Conservation (phyloP, 2,329 filamentous ascomycete genomes). For the Ophiocordyceps camponoti-leonardi region DNA sequence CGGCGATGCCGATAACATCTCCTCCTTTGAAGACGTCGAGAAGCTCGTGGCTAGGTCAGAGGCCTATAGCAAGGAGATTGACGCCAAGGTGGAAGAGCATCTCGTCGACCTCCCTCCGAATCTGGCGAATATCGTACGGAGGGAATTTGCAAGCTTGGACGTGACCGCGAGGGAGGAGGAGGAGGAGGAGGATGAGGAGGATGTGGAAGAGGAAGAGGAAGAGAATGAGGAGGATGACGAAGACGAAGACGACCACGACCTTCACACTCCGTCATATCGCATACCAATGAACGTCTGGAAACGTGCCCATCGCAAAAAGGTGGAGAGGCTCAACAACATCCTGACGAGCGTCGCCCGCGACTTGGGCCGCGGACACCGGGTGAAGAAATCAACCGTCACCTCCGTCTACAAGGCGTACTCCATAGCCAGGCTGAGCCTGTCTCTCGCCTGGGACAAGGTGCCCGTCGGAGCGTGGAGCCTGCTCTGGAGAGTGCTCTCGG, state of each 20-base stretch:
- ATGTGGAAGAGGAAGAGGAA: no score
- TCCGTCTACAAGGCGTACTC: slow-evolving; percentile 33
- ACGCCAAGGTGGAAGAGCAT: slow-evolving; percentile 15
- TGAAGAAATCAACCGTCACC: slow-evolving; percentile 18
- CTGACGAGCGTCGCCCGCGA: slow-evolving; percentile 13
- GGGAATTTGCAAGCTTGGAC: slow-evolving; percentile 7
- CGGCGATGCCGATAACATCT: slow-evolving; percentile 12
- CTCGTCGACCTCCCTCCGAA: slow-evolving; percentile 15
- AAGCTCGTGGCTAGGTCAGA: slow-evolving; percentile 16
- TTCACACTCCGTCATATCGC: slow-evolving; percentile 3
- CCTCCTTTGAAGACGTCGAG: slow-evolving; percentile 16
- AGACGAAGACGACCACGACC: slow-evolving; percentile 7
- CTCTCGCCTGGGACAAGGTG: slow-evolving; percentile 33
- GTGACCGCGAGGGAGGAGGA: not conserved
- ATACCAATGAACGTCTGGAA: slow-evolving; percentile 19
- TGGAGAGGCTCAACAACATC: slow-evolving; percentile 17
- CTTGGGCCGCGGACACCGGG: slow-evolving; percentile 8
- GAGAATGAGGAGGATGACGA: slow-evolving; percentile 3
- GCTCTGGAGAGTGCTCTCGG: slow-evolving; percentile 46
- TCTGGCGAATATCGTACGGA: slow-evolving; percentile 14
- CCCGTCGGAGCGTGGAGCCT: slow-evolving; percentile 43
- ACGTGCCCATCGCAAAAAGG: slow-evolving; percentile 19
- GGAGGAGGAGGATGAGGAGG: no score
- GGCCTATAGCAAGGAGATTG: slow-evolving; percentile 17
- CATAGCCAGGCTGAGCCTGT: slow-evolving; percentile 24